A percentile compares a stretch with the other conserved stretches of the same genome.
Evolutionary conservation across 192 early-diverging fungal genomes (phyloP).

Genomic region (Backusella parvicylindrica): DNA sequence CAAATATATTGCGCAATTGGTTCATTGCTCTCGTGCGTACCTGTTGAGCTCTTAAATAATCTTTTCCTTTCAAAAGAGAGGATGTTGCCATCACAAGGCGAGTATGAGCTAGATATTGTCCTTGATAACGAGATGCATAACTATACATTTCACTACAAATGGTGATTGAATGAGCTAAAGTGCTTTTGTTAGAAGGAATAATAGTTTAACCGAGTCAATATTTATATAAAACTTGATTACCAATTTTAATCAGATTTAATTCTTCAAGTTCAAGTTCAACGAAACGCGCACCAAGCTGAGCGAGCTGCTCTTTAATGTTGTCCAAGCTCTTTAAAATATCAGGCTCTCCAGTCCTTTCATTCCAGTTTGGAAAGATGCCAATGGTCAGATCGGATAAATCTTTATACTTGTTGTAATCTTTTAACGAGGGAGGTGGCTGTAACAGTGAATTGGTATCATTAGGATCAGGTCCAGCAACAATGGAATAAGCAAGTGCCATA

Average conservation of each 20-base stretch:
- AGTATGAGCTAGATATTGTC: conserved; percentile 40
- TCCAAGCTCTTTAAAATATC: not conserved
- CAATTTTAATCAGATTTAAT: not conserved
- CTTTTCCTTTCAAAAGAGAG: conserved; percentile 29
- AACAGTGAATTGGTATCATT: conserved; percentile 41
- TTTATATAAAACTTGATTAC: not conserved
- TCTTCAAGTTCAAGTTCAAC: conserved; percentile 7
- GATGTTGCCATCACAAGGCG: conserved; percentile 38
- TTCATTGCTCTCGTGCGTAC: conserved; percentile 54
- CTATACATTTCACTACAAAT: conserved; percentile 60
- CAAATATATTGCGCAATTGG: conserved; percentile 45
- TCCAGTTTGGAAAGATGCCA: not conserved
- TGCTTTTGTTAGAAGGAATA: not conserved
- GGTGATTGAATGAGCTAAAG: conserved; percentile 57
- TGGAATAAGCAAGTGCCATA: conserved; percentile 61
- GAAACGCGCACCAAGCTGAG: not conserved
- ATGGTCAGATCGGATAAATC: conserved; percentile 3
- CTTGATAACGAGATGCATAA: conserved; percentile 23
- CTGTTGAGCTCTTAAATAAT: conserved; percentile 53
- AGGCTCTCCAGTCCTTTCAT: not conserved
- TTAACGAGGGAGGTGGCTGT: conserved; percentile 39
- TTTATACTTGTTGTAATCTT: not conserved
- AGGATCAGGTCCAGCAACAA: conserved; percentile 55
- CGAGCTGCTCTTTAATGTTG: not conserved
- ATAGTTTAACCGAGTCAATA: not conserved